phyloP scores from a whole-genome alignment of 2,329 filamentous ascomycete species.

The Colletotrichum tropicicola region DNA sequence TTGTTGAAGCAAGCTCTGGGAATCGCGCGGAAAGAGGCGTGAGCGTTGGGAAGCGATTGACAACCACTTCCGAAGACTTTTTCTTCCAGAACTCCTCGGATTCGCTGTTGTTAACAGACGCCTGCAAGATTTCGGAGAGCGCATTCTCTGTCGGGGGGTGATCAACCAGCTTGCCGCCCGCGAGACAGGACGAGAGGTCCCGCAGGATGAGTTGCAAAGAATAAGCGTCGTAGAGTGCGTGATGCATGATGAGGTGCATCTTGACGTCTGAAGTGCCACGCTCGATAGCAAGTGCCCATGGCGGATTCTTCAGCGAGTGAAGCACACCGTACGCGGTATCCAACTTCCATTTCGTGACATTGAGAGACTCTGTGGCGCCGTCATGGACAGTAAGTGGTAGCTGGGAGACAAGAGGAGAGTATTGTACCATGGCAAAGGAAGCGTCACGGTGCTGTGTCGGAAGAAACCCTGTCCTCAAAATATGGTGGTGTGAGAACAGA shows the following conservation, averaged over 20 bases:
- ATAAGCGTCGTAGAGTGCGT: conserved; percentile 86
- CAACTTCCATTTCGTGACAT: conserved; percentile 47
- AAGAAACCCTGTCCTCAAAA: conserved; percentile 80
- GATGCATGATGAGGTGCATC: conserved; percentile 69
- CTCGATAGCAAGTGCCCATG: conserved; percentile 70
- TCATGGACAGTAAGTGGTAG: conserved; percentile 33
- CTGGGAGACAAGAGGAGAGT: conserved; percentile 38
- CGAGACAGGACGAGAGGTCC: conserved; percentile 56
- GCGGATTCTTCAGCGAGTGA: conserved; percentile 58
- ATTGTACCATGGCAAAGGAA: conserved; percentile 81
- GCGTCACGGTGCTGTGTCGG: conserved; percentile 65
- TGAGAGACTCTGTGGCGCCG: conserved; percentile 33
- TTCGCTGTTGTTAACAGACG: conserved; percentile 36
- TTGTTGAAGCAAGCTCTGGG: neutral
- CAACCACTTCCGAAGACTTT: conserved; percentile 59
- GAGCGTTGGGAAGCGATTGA: conserved; percentile 80
- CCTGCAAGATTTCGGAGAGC: conserved; percentile 52
- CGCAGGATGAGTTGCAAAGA: conserved; percentile 73
- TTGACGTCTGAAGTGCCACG: conserved; percentile 31
- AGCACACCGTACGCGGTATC: conserved; percentile 44
- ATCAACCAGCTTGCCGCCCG: conserved; percentile 23
- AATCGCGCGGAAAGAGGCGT: conserved; percentile 64
- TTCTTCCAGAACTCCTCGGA: conserved; percentile 70
- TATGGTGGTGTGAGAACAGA: conserved; percentile 66
- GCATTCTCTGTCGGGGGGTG: conserved; percentile 40